Evolutionary conservation across 805 yeast species (phyloP).

Genomic region (Saturnispora zaruensis): DNA sequence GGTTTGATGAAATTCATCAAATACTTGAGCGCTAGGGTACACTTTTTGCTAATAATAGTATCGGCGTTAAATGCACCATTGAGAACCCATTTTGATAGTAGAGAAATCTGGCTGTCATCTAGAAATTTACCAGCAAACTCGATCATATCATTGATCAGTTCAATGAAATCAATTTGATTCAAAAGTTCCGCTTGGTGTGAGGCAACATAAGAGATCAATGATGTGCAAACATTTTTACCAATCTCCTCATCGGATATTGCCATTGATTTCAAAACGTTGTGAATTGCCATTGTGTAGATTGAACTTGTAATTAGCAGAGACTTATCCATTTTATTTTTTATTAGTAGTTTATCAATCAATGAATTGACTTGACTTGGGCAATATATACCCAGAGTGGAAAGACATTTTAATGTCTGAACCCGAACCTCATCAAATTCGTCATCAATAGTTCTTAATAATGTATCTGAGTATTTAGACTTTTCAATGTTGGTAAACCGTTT

Average conservation of each 20-base stretch:
- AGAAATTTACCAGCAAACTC: slow-evolving; percentile 34
- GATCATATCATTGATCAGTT: slow-evolving; percentile 49
- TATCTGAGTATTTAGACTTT: slow-evolving; percentile 24
- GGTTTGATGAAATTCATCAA: slow-evolving; percentile 24
- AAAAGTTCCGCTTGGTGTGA: slow-evolving; percentile 21
- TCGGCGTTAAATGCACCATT: slow-evolving; percentile 32
- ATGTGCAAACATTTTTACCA: slow-evolving; percentile 26
- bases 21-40: slow-evolving; percentile 33
- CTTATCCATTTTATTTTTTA: slow-evolving; percentile 21
- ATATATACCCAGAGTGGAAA: slow-evolving; percentile 25
- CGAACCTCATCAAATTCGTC: slow-evolving; percentile 69
- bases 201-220: slow-evolving; percentile 30
- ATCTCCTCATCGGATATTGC: slow-evolving; percentile 16
- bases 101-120: slow-evolving; percentile 16
- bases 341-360: slow-evolving; percentile 26
- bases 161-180: slow-evolving; percentile 46
- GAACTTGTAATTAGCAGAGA: slow-evolving; percentile 35
- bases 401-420: slow-evolving; percentile 58
- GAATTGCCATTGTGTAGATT: slow-evolving; percentile 45
- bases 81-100: slow-evolving; percentile 26
- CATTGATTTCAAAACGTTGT: slow-evolving; percentile 33
- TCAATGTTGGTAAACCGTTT: slow-evolving; percentile 27
- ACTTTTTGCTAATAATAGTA: slow-evolving; percentile 38
- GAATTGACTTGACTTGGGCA: slow-evolving; percentile 27
- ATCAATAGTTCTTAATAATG: slow-evolving; percentile 30